These are phyloP conservation scores for Pterulicium gracile DNA, from an alignment of 1,284 basidiomycete species.

Conservation along the genomic window DNA sequence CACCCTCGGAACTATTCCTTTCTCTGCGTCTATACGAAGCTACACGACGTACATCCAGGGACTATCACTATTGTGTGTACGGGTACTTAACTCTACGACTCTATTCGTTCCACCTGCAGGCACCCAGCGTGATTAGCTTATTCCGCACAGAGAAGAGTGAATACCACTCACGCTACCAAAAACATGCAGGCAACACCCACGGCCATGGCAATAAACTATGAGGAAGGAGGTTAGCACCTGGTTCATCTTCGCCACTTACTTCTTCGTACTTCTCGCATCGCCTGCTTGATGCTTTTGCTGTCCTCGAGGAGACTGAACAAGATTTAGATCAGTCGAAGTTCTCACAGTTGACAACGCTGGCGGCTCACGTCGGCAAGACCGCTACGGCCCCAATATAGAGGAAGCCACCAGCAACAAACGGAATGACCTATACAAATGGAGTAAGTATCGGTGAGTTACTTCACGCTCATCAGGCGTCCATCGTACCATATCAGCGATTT, in stretches of 20 bases:
- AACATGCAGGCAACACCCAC: constrained; percentile 86
- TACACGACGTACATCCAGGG: too few relatives aligned
- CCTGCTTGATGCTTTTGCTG: constrained; percentile 77
- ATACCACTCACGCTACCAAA: constrained; percentile 65
- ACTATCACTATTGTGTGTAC: too few relatives aligned
- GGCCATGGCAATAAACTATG: constrained; percentile 79
- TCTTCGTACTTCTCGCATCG: constrained; percentile 63
- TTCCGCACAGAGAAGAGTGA: too few relatives aligned
- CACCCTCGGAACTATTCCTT: too few relatives aligned
- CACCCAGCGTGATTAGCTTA: too few relatives aligned
- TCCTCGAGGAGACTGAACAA: constrained; percentile 62
- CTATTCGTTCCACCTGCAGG: constrained; percentile 77
- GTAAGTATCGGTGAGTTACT: constrained; percentile 12
- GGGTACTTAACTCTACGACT: constrained; percentile 8
- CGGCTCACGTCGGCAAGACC: constrained; percentile 74
- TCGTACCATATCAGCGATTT: constrained; percentile 66
- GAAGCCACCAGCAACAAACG: constrained; percentile 88
- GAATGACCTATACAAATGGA: constrained; percentile 54
- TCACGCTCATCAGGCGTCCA: constrained; percentile 8
- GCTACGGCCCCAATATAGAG: constrained; percentile 87
- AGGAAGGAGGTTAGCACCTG: constrained; percentile 13
- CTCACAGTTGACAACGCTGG: constrained; percentile 4
- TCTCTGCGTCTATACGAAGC: too few relatives aligned
- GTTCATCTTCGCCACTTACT: constrained; percentile 7
- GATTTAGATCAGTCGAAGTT: constrained; percentile 2